Base-by-base conservation (phyloP, 495 filamentous ascomycete genomes). In the Penicillium egyptiacum region DNA sequence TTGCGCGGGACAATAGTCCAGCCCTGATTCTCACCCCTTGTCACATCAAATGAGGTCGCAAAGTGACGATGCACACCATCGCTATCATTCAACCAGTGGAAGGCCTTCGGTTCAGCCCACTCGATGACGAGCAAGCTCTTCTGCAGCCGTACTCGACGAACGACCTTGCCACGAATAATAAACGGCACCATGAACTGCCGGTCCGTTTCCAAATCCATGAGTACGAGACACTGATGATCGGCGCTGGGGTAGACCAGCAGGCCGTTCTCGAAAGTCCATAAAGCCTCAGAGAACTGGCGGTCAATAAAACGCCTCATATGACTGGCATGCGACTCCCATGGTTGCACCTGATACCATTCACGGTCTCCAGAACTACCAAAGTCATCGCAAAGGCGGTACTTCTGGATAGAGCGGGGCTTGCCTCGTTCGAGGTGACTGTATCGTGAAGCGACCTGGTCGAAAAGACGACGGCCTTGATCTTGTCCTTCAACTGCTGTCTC, bases 41-140 rank as follows among this genome's bases (percentile, higher is more conserved):
- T 59, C 19, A 88, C 67, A 59, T 86, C 80, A 62, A 85, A 88
- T 0, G 81, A 81, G 5, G 83, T 85, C 10, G 83, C 86, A 65
- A 82, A 88, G 61, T 89, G 86, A 17, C 83, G 77, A 70, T 87
- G 79, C 0, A 84, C 81, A 1, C 70, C 72, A 45, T 83, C 83
- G 33, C 70, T 74, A 47, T 82, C 80, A 60, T 86, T 84, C 9
- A 84, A 66, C 71, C 79, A 79, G 70, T 83, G 81, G 57, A 79
- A 87, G 3, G 81, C 72, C 19, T 76, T 71, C 1, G 67, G 67
- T 62, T 88, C 83, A 49, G 83, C 85, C 86, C 86, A 89, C 60
- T 89, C 86, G 23, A 88, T 65, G 11, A 88, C 63, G 3, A 89
- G 69, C 17, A 87, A 69, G 3, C 75, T 73, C 31, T 79, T 73